Evolutionary conservation across 202 grass and related monocot species (phyloP).

Genomic region (Bolboschoenoplectus hybrid): DNA sequence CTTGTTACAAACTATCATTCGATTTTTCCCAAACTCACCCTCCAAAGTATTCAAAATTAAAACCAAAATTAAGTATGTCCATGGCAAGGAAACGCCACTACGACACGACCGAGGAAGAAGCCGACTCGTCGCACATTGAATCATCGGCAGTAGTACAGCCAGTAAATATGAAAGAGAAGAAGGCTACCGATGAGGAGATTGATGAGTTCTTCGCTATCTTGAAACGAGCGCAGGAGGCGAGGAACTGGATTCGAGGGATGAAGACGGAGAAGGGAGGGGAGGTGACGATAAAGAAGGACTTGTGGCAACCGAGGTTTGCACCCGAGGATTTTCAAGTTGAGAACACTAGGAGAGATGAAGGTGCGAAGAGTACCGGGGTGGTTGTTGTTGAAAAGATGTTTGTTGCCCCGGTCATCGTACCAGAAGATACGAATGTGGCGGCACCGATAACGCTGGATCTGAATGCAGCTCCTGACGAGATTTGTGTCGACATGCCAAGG

Average conservation of each 20-base stretch:
- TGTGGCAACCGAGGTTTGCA: constrained; percentile 34
- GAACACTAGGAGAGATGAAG: background rate
- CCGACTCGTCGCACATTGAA: background rate
- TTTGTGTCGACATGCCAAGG: background rate
- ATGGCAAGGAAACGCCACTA: constrained; percentile 17
- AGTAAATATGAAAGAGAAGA: background rate
- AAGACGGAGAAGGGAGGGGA: constrained; percentile 21
- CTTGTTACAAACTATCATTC: background rate
- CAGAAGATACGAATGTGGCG: background rate
- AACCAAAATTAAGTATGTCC: background rate
- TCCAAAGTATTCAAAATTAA: background rate
- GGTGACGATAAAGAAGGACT: background rate
- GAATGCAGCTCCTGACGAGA: background rate
- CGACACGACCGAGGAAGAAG: constrained; percentile 26
- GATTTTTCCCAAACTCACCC: background rate
- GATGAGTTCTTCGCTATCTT: constrained; percentile 26
- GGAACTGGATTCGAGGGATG: constrained; percentile 9
- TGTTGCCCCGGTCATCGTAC: background rate
- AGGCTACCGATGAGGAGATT: constrained; percentile 18
- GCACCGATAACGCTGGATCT: background rate
- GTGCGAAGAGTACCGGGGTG: no score
- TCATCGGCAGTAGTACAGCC: background rate
- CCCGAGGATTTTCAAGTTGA: constrained; percentile 31
- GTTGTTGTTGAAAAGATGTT: background rate
- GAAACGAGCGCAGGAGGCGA: constrained; percentile 10